Conservation (phyloP, 2,329 filamentous ascomycete species). For the Penicillium griseofulvum region DNA sequence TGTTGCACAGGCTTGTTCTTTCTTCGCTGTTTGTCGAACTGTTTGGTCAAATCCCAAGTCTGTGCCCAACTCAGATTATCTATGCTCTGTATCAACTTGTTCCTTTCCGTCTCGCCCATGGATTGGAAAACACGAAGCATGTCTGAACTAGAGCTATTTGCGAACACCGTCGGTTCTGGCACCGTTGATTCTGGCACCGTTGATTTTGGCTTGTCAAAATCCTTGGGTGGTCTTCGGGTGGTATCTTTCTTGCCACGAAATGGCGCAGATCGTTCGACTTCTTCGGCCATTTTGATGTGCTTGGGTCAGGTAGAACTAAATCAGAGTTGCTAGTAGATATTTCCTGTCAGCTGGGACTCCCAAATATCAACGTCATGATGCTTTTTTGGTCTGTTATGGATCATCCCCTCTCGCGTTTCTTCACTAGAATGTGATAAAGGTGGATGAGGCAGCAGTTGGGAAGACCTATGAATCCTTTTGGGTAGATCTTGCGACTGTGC, state of each 20-base stretch:
- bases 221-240: background rate
- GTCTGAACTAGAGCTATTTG: background rate
- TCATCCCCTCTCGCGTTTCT: background rate
- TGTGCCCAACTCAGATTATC: background rate
- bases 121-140: background rate
- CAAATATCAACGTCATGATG: background rate
- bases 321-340: background rate
- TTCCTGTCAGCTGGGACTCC: background rate
- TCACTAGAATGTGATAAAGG: background rate
- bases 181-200: no score
- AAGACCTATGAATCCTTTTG: background rate
- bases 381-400: background rate
- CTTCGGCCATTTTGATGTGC: background rate
- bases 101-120: background rate
- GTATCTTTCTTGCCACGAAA: background rate
- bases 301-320: background rate
- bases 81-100: background rate
- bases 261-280: background rate
- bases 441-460: background rate
- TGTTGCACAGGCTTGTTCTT: background rate
- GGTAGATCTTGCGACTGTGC: background rate
- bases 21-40: background rate
- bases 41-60: background rate
- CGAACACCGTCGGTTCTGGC: background rate
- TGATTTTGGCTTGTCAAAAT: background rate